Conservation (phyloP, 805 yeast genomes). For the Saitoella complicata region DNA sequence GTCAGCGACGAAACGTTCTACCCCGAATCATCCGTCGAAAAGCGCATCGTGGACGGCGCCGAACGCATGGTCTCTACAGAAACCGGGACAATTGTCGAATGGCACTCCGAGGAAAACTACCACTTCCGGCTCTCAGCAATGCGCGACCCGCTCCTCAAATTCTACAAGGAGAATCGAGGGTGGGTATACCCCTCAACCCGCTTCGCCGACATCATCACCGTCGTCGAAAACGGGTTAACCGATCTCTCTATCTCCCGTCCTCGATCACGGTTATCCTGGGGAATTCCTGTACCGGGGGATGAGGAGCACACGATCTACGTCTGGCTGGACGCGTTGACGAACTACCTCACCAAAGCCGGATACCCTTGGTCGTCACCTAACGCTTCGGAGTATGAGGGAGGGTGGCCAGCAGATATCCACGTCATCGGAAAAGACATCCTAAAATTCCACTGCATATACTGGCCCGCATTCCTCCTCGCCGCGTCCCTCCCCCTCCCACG, state of each 20-base stretch:
- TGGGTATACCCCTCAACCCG: slow-evolving; percentile 55
- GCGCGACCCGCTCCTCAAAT: slow-evolving; percentile 34
- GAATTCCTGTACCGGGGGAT: slow-evolving; percentile 75
- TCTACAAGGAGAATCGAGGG: slow-evolving; percentile 31
- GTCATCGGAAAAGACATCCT: slow-evolving; percentile 81
- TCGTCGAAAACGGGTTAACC: slow-evolving; percentile 32
- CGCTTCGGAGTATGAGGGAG: slow-evolving; percentile 13
- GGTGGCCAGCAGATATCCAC: slow-evolving; percentile 58
- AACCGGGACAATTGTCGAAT: slow-evolving; percentile 57
- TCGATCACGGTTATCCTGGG: slow-evolving; percentile 64
- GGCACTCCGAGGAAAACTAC: slow-evolving; percentile 69
- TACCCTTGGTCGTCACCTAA: slow-evolving; percentile 26
- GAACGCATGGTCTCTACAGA: slow-evolving; percentile 31
- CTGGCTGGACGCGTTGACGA: slow-evolving; percentile 90
- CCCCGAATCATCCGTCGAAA: slow-evolving; percentile 58
- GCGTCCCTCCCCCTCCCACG: slow-evolving; percentile 56
- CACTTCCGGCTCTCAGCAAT: slow-evolving; percentile 62
- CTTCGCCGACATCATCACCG: slow-evolving; percentile 38
- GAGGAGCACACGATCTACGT: slow-evolving; percentile 69
- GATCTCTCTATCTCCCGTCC: slow-evolving; percentile 89
- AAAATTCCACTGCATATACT: slow-evolving; percentile 69
- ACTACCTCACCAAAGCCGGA: slow-evolving; percentile 62
- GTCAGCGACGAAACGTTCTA: slow-evolving; percentile 89
- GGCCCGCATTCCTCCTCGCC: slow-evolving; percentile 87
- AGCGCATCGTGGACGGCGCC: slow-evolving; percentile 9